Conservation (phyloP, 1,139 yeast species). For the Yamadazyma mexicana region DNA sequence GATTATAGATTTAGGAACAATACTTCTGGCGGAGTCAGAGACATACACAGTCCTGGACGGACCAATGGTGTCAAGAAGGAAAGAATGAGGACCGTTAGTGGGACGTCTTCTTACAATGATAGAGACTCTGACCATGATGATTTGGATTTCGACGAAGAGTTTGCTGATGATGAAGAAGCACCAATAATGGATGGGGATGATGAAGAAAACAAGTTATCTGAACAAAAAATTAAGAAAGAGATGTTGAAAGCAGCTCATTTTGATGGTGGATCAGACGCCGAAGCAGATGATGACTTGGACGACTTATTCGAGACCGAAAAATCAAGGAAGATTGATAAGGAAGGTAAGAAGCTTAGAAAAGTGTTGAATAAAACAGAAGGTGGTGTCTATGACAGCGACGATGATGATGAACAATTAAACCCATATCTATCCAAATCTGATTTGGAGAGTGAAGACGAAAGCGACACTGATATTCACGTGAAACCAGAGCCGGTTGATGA, state of each 20-base stretch:
- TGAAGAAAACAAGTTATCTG: conserved; percentile 89
- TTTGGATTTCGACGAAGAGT: conserved; percentile 92
- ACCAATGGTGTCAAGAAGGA: conserved; percentile 13
- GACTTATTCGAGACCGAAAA: conserved; percentile 63
- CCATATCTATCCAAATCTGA: conserved; percentile 82
- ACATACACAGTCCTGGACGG: conserved; percentile 5
- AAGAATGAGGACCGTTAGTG: conserved; percentile 56
- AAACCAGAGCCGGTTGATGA: conserved; percentile 47
- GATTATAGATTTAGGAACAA: conserved; percentile 48
- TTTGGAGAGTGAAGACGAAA: conserved; percentile 57
- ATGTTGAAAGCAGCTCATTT: conserved; percentile 83
- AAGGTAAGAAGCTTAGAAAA: conserved; percentile 82
- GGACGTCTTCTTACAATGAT: conserved; percentile 49
- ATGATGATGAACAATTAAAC: conserved; percentile 62
- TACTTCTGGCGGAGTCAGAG: conserved; percentile 21
- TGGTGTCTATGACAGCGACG: conserved; percentile 85
- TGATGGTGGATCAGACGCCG: conserved; percentile 61
- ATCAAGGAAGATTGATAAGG: conserved; percentile 81
- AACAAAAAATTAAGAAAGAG: conserved; percentile 83
- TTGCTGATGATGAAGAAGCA: conserved; percentile 98
- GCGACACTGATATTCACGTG: conserved; percentile 29
- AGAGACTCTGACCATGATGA: conserved; percentile 87
- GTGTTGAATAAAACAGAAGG: conserved; percentile 85
- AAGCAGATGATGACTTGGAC: conserved; percentile 55
- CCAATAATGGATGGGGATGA: conserved; percentile 97